phyloP scores from a whole-genome alignment of 306 rosid species.

The Cercis canadensis region DNA sequence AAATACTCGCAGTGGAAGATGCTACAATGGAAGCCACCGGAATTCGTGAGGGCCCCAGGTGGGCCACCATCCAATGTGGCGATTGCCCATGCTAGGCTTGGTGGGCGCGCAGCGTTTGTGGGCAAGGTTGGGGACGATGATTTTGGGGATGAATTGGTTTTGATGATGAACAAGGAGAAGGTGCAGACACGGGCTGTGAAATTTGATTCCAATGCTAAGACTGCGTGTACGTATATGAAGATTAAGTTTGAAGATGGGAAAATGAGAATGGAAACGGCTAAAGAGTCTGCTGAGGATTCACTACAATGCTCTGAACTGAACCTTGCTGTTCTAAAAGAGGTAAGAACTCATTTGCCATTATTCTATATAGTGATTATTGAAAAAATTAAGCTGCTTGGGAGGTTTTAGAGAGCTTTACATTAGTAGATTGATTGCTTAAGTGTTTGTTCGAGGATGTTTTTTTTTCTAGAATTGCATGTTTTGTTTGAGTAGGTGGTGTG shows the following conservation, averaged over 20 bases:
- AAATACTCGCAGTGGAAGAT: slow-evolving; percentile 91
- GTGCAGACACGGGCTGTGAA: slow-evolving; percentile 85
- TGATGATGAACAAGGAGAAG: slow-evolving; percentile 77
- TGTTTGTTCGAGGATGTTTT: background rate
- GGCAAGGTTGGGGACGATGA: slow-evolving; percentile 85
- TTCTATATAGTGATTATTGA: background rate
- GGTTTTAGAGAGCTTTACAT: background rate
- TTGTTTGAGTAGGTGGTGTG: background rate
- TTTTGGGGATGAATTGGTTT: slow-evolving; percentile 70
- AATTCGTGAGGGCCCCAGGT: slow-evolving; percentile 81
- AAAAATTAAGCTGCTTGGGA: background rate
- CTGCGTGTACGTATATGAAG: slow-evolving; percentile 67
- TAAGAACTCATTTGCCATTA: slow-evolving; percentile 6
- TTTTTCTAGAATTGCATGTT: background rate
- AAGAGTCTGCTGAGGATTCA: slow-evolving; percentile 74
- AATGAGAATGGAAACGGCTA: slow-evolving; percentile 65
- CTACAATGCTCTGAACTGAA: slow-evolving; percentile 65
- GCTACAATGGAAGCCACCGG: slow-evolving; percentile 99
- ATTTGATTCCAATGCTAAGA: slow-evolving; percentile 52
- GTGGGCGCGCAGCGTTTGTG: slow-evolving; percentile 87
- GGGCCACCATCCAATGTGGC: slow-evolving; percentile 87
- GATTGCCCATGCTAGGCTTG: slow-evolving; percentile 83
- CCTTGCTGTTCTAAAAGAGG: slow-evolving; percentile 90
- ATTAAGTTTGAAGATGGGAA: slow-evolving; percentile 67
- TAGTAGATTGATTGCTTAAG: background rate